Conservation (phyloP, 176 grass and related monocot species). For the Avena insularis region DNA sequence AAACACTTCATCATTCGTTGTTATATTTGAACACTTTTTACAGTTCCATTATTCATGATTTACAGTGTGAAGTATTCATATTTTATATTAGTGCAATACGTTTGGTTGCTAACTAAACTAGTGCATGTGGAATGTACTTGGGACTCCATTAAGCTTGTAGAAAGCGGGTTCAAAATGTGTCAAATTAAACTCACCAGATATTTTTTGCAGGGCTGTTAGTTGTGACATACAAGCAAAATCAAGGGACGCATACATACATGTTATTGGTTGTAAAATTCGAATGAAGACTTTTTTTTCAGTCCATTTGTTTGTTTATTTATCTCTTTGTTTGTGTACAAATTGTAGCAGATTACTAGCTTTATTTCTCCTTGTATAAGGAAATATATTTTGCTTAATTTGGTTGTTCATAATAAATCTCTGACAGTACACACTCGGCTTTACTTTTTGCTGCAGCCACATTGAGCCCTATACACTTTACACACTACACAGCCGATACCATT, state of each 20-base stretch:
- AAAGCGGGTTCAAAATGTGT: background rate
- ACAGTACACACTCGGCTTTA: background rate
- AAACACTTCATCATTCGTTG: background rate
- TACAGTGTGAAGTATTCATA: background rate
- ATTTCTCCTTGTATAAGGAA: background rate
- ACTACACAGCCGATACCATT: background rate
- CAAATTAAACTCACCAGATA: background rate
- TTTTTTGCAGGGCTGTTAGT: background rate
- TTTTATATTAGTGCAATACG: background rate
- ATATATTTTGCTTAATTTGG: background rate
- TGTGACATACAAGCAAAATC: background rate
- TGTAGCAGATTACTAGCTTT: background rate
- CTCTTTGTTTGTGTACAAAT: background rate
- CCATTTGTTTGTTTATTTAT: background rate
- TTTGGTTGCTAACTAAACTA: background rate
- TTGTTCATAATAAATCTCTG: background rate
- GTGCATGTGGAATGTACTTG: background rate
- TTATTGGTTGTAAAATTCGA: constrained; percentile 1
- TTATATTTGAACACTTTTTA: background rate
- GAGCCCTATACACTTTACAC: constrained; percentile 9
- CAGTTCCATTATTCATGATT: background rate
- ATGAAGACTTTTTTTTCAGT: background rate
- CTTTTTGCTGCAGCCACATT: constrained; percentile 19
- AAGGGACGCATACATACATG: background rate
- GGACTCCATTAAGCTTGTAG: background rate